Base-by-base conservation (phyloP, 257 asterid species). In the Linderniella brevidens region DNA sequence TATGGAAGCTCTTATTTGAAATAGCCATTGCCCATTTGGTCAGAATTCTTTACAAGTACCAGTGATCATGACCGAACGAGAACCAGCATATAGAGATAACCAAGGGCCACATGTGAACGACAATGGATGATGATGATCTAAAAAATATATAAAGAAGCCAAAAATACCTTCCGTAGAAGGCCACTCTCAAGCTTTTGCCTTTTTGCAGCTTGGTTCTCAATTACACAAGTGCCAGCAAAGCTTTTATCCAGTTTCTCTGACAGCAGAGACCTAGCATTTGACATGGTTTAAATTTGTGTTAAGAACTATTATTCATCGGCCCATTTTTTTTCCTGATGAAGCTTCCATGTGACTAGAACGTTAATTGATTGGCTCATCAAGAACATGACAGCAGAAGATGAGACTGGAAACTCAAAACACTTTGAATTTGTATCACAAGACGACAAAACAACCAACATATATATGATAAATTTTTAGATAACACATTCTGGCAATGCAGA, bases 181-280 rank as follows among this genome's bases (percentile, higher is more conserved):
- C 97, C 97, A 44, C 86, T 80, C 37, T 83, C 97, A 58, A 88
- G 93, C 71, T 88, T 88, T 62, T 83, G 95, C 48, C 97, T 80
- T 77, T 88, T 88, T 39, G 92, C 71, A 64, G 97, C 86, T 71
- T 88, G 97, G 69, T 68, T 75, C 65, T 88, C 97, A 41, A 67
- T 20, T 38, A 54, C 67, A 65, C 64, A 52, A 46, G 61, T 56
- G 55, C 54, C 68, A 55, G 64, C 41, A 43, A 73, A 41, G 64
- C 56, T 78, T 63, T 73, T 72, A 39, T 73, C 68, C 10, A 58
- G 46, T 64, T 70, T 78, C 44, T 74, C 86, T 16, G 64, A 60
- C 41, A 61, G 49, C 43, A 52, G 64, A 55, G 79, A 53, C 81
- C 97, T 88, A 64, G 57, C 52, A 78, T 41, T 61, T 66, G 47